phyloP scores from a whole-genome alignment of 2,329 filamentous ascomycete genomes.

The Endothia cerciana region DNA sequence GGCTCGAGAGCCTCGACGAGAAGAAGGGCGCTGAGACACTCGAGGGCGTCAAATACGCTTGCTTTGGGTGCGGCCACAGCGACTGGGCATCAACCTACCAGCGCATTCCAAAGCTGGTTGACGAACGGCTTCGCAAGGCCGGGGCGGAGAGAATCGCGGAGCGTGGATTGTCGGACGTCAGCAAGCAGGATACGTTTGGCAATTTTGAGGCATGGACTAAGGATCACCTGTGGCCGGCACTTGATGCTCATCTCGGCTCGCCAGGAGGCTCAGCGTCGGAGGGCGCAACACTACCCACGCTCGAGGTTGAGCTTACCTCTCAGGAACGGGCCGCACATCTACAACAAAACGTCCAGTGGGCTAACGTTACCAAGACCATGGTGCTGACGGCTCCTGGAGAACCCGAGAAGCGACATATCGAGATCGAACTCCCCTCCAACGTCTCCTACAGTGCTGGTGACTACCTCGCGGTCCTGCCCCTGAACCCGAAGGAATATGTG shows the following conservation, averaged over 20 bases:
- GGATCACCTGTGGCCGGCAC: constrained; percentile 52
- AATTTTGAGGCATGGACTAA: constrained; percentile 72
- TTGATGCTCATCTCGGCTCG: constrained; percentile 39
- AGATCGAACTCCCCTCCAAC: constrained; percentile 68
- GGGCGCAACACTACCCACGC: constrained; percentile 19
- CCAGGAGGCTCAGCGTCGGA: constrained; percentile 14
- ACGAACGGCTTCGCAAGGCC: constrained; percentile 54
- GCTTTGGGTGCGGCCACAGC: constrained; percentile 68
- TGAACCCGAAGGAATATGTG: constrained; percentile 68
- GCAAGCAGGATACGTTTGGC: constrained; percentile 67
- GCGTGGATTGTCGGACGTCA: constrained; percentile 55
- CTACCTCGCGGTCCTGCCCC: constrained; percentile 74
- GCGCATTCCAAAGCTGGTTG: constrained; percentile 65
- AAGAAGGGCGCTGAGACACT: constrained; percentile 51
- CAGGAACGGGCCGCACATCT: constrained; percentile 58
- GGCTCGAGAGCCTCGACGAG: constrained; percentile 60
- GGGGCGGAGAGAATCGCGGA: constrained; percentile 45
- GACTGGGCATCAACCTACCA: constrained; percentile 68
- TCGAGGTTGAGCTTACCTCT: constrained; percentile 56
- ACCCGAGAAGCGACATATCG: constrained; percentile 63
- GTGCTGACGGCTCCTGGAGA: constrained; percentile 45
- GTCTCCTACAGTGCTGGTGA: constrained; percentile 73
- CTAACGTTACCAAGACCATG: constrained; percentile 57
- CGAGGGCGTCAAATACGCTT: constrained; percentile 63
- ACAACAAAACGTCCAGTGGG: constrained; percentile 66